These are phyloP conservation scores for Backusella psychrophila DNA, from an alignment of 192 early-diverging fungal genomes.

Conservation along the genomic window DNA sequence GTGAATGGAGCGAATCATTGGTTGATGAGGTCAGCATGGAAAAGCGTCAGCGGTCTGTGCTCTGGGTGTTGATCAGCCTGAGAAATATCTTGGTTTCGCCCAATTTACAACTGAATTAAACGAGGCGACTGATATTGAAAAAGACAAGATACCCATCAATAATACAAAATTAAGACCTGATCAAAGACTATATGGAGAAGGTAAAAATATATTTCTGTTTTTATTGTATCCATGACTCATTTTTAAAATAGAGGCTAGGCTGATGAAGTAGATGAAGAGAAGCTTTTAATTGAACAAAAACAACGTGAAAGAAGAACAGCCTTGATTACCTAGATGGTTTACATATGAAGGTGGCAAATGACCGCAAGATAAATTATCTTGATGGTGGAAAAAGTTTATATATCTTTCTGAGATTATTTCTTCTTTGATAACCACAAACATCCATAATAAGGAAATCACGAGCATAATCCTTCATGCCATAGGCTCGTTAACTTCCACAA, in stretches of 20 bases:
- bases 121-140: slow-evolving; percentile 72
- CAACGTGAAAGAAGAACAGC: slow-evolving; percentile 74
- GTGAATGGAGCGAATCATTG: slow-evolving; percentile 68
- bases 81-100: slow-evolving; percentile 87
- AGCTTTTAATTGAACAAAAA: slow-evolving; percentile 82
- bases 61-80: slow-evolving; percentile 76
- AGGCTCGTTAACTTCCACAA: no score
- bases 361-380: slow-evolving; percentile 33
- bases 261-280: slow-evolving; percentile 81
- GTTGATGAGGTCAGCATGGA: slow-evolving; percentile 55
- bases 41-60: slow-evolving; percentile 61
- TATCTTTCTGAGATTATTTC: no score
- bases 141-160: slow-evolving; percentile 71
- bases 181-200: slow-evolving; percentile 84
- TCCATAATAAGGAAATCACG: no score
- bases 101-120: slow-evolving; percentile 86
- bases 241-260: slow-evolving; percentile 48
- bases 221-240: background rate
- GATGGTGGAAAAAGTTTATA: slow-evolving; percentile 29
- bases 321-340: slow-evolving; percentile 84
- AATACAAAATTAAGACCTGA: slow-evolving; percentile 92
- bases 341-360: slow-evolving; percentile 56
- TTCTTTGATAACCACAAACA: no score
- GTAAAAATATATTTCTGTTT: background rate
- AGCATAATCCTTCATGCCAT: no score